Base-by-base conservation (phyloP, 2,329 filamentous ascomycete species). In the Colletotrichum sp. region DNA sequence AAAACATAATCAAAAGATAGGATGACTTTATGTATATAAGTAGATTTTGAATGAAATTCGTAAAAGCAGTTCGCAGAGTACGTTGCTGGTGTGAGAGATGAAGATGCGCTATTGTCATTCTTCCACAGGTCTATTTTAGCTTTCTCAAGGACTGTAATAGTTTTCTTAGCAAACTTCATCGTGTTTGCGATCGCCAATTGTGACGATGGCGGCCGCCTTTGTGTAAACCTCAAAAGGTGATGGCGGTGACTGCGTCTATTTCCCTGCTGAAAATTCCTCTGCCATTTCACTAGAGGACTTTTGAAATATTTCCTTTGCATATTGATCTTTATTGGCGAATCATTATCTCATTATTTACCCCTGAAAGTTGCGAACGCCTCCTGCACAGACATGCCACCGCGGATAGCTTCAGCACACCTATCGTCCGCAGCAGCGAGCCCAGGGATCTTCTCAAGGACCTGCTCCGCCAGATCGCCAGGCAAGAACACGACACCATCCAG, bases 321-420 rank as follows among this genome's bases (percentile, higher is more conserved):
- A n/a, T 6, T 12, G 8, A 44, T 44, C 39, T 44, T n/a, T 44
- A 4, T 44, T n/a, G 39, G 2, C 9, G 18, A 44, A n/a, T n/a
- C 5, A 16, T 8, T 18, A 4, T 49, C n/a, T 2, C 9, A 4
- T 18, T 32, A 62, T n/a, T 77, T 78, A 5, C 77, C 76, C n/a
- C 77, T 34, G 26, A 73, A 78, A 8, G 67, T 76, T 4, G 66
- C 72, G 52, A 78, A 78, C 28, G 77, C 77, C 18, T 78, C 72
- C 21, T 78, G 52, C 1, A 78, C 77, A 2, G 69, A 68, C 77
- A 77, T 77, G 39, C 77, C 76, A 8, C 69, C 69, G 6, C 69
- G 69, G n/a, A 78, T 78, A 13, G 77, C 77, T 21, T 78, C 70
- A 7, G 77, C 77, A 10, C 77, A 78, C 9, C 78, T 79, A 10